A percentile compares a stretch with the other conserved stretches of the same genome.
phyloP scores from a whole-genome alignment of 2,329 filamentous ascomycete genomes.

The Aspergillus costaricaensis region DNA sequence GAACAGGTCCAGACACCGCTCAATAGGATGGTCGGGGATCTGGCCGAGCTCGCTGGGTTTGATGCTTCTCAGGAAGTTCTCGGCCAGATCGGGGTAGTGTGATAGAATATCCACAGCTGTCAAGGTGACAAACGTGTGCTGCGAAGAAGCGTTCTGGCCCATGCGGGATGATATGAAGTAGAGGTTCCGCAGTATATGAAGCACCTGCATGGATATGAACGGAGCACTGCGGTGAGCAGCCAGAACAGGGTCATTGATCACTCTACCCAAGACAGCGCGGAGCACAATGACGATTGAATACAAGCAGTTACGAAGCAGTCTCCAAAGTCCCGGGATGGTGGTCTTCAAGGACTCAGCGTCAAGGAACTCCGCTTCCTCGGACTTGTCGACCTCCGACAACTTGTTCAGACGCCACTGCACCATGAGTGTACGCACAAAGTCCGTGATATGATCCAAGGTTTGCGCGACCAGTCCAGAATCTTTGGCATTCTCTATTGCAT shows the following conservation, averaged over 20 bases:
- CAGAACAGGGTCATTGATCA: conserved; percentile 58
- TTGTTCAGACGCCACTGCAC: conserved; percentile 74
- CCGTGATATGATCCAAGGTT: conserved; percentile 62
- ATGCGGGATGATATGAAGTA: conserved; percentile 79
- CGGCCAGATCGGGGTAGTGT: conserved; percentile 66
- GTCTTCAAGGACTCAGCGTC: conserved; percentile 65
- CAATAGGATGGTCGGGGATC: conserved; percentile 65
- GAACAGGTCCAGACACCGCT: conserved; percentile 77
- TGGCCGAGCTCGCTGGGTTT: conserved; percentile 56
- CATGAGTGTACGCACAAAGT: conserved; percentile 66
- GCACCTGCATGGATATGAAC: conserved; percentile 66
- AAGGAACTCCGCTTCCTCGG: conserved; percentile 65
- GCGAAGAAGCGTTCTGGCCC: conserved; percentile 73
- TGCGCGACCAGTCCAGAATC: conserved; percentile 48
- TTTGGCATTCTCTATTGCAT: conserved; percentile 60
- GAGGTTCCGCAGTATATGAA: conserved; percentile 73
- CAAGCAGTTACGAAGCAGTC: conserved; percentile 71
- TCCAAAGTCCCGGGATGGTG: conserved; percentile 74
- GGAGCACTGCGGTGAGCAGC: conserved; percentile 63
- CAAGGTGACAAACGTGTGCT: conserved; percentile 81
- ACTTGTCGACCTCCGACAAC: conserved; percentile 70
- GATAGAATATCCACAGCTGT: conserved; percentile 79
- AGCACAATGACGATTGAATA: conserved; percentile 75
- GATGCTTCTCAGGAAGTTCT: conserved; percentile 67
- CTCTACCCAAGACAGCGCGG: conserved; percentile 70